Base-by-base conservation (phyloP, 2,329 filamentous ascomycete genomes). In the Rhytidhysteron rufulum region DNA sequence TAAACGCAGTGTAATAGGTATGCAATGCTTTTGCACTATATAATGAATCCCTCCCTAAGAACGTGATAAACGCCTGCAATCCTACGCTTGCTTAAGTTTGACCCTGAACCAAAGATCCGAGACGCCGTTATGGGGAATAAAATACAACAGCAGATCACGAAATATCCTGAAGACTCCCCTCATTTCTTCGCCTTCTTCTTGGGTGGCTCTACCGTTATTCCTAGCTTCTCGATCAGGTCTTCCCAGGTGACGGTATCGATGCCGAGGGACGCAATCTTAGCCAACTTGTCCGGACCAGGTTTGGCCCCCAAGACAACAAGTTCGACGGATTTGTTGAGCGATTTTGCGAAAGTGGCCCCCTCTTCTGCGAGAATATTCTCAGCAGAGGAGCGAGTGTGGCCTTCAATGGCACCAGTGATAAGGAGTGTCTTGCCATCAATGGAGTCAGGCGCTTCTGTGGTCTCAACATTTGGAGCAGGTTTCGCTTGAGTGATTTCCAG, bases 321-420 rank as follows among this genome's bases (percentile, higher is more conserved):
- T 39, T 53, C 42, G n/a, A 53, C 46, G n/a, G 41, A 39, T 30
- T 51, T 51, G 33, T 49, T 51, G 13, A 53, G 34, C 13, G 42
- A 42, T 32, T 53, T 53, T 13, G 50, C 48, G n/a, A 47, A 42
- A 11, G 39, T 51, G 1, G 50, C 50, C 15, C 50, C 50, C 13
- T 30, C 46, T 13, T 22, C 18, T 29, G 49, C 41, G 21, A 53
- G 46, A 19, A 49, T 5, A 31, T 51, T 50, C 42, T 51, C 41
- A 11, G 49, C 50, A 3, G 39, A 35, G 5, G 39, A 27, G 17
- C 50, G 46, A 15, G 46, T 54, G 18, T 48, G 42, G 7, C 50
- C 50, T 24, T 68, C 65, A 39, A 70, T 63, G 55, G 65, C 67
- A 40, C 67, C 67, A 47, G 66, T 65, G 50, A 69, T 63, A 48